phyloP scores from a whole-genome alignment of 176 grass and related monocot species.

The Ensete ventricosum region DNA sequence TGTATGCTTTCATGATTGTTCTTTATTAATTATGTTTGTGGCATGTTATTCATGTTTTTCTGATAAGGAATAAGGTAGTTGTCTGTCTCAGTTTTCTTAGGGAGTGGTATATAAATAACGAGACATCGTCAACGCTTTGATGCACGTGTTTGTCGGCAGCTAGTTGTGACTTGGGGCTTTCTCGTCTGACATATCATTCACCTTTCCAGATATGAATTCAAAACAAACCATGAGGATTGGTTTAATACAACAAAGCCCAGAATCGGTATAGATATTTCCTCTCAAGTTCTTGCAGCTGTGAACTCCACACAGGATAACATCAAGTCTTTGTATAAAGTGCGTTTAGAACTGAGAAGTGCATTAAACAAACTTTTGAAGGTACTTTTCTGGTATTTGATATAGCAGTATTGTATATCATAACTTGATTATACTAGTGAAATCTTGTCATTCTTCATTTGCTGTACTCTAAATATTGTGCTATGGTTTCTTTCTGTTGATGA shows the following conservation, averaged over 20 bases:
- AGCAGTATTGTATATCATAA: no score
- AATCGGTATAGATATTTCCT: constrained; percentile 63
- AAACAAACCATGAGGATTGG: constrained; percentile 77
- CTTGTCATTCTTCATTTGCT: neutral
- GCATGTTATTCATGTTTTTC: neutral
- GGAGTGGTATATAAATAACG: neutral
- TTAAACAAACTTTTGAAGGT: constrained; percentile 94
- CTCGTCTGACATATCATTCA: constrained; percentile 24
- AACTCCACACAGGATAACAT: constrained; percentile 64
- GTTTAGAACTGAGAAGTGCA: constrained; percentile 65
- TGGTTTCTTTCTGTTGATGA: no score
- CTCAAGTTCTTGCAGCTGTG: constrained; percentile 69
- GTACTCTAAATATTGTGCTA: neutral
- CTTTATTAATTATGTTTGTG: neutral
- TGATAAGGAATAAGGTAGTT: neutral
- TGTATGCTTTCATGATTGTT: neutral
- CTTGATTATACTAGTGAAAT: no score
- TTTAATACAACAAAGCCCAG: constrained; percentile 86
- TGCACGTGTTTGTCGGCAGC: neutral
- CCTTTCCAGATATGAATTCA: constrained; percentile 79
- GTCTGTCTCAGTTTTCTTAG: neutral
- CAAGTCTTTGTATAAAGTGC: constrained; percentile 71
- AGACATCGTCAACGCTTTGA: neutral
- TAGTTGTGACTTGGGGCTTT: neutral
- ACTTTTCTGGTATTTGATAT: constrained; percentile 12